These are phyloP conservation scores for Beauveria rudraprayagi DNA, from an alignment of 2,329 filamentous ascomycete genomes.

Conservation along the genomic window DNA sequence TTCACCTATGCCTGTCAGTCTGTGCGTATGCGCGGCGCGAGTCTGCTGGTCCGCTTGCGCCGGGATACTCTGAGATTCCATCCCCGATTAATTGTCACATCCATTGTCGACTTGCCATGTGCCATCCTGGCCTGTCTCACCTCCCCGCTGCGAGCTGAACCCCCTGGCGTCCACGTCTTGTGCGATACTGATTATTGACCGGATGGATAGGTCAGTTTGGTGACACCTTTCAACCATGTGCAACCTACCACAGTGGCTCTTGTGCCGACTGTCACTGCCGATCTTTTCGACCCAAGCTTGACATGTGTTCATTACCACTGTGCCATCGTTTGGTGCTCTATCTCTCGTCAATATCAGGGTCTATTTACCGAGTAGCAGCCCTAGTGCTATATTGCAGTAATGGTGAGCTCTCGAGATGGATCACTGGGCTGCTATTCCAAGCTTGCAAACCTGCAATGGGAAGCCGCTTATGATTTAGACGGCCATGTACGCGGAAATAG, in stretches of 20 bases:
- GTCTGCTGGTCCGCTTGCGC: background rate
- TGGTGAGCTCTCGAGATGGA: background rate
- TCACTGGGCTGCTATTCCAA: background rate
- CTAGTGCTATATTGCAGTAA: background rate
- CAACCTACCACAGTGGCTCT: background rate
- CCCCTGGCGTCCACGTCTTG: background rate
- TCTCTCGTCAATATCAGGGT: too few relatives aligned
- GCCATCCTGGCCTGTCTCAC: background rate
- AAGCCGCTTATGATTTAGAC: background rate
- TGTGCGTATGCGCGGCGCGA: background rate
- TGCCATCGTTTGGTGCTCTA: too few relatives aligned
- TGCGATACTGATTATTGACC: background rate
- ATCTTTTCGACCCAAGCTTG: too few relatives aligned
- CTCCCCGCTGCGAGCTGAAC: background rate
- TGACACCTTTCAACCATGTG: background rate
- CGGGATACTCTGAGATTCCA: background rate
- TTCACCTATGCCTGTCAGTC: background rate
- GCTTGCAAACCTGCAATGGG: background rate
- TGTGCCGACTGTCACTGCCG: background rate
- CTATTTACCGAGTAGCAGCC: too few relatives aligned
- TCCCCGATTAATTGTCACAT: slow-evolving; percentile 1
- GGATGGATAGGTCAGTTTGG: background rate
- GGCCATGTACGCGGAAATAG: background rate
- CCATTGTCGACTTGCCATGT: background rate
- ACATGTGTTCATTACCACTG: too few relatives aligned